phyloP scores from a whole-genome alignment of 805 yeast species.

The Lachancea mirantina region DNA sequence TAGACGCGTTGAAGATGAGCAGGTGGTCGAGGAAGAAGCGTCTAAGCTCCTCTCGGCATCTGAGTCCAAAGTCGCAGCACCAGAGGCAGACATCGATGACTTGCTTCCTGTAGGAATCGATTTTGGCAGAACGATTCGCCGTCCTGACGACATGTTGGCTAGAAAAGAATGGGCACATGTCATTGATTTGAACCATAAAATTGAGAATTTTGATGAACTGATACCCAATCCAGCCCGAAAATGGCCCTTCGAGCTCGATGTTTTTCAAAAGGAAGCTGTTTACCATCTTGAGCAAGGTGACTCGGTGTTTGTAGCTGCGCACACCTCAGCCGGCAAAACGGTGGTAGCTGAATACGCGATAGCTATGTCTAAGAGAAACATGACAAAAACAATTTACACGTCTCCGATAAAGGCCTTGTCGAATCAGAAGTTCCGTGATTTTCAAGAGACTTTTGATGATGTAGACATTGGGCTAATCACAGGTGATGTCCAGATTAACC shows the following conservation, averaged over 20 bases:
- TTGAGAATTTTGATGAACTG: conserved; percentile 78
- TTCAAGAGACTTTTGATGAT: conserved; percentile 69
- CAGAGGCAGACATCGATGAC: conserved; percentile 37
- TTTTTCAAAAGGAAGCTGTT: conserved; percentile 94
- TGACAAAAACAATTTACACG: conserved; percentile 95
- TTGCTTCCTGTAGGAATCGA: conserved; percentile 45
- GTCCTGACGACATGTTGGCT: conserved; percentile 18
- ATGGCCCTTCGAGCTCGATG: conserved; percentile 94
- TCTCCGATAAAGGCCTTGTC: conserved; percentile 91
- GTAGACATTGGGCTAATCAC: conserved; percentile 90
- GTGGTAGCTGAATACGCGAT: conserved; percentile 98
- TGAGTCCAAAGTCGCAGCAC: conserved; percentile 4
- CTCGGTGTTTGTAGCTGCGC: conserved; percentile 97
- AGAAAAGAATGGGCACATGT: conserved; percentile 89
- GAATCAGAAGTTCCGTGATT: conserved; percentile 85
- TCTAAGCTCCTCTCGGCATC: conserved; percentile 9
- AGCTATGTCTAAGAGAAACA: conserved; percentile 90
- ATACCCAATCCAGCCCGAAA: conserved; percentile 89
- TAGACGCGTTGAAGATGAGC: conserved; percentile 15
- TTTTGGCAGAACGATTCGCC: conserved; percentile 36
- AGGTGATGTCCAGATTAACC: conserved; percentile 96
- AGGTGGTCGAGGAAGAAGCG: conserved; percentile 12
- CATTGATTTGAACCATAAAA: conserved; percentile 75
- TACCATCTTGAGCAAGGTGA: conserved; percentile 96
- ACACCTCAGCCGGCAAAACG: conserved; percentile 97